A percentile compares a stretch with the other conserved stretches of the same genome.
Conservation (phyloP, 768 basidiomycete genomes). For the Termitomyces sp. region DNA sequence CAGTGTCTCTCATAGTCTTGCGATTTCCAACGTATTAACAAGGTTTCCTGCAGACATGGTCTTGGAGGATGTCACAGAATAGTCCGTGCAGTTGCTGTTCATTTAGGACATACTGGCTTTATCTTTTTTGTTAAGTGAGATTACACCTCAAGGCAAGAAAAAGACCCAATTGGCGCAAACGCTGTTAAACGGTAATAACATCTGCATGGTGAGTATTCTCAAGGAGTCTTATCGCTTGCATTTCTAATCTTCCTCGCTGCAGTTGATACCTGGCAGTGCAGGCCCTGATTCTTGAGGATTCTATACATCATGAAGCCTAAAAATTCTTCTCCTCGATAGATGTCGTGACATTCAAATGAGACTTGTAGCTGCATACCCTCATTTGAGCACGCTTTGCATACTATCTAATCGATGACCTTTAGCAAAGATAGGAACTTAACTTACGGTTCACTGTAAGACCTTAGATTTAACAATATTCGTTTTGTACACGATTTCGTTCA, state of each 20-base stretch:
- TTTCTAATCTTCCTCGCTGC: slow-evolving; percentile 1
- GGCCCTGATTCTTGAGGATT: slow-evolving; percentile 43
- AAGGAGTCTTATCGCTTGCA: not conserved
- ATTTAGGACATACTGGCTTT: not conserved
- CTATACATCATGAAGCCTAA: not conserved
- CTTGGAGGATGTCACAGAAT: slow-evolving; percentile 94
- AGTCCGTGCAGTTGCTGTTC: slow-evolving; percentile 45
- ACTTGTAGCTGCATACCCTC: not conserved
- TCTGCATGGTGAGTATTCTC: slow-evolving; percentile 75
- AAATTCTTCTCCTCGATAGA: not conserved
- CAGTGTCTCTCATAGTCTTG: slow-evolving; percentile 36
- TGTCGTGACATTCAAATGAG: not conserved
- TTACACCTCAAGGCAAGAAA: slow-evolving; percentile 75
- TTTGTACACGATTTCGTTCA: not conserved
- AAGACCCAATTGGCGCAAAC: slow-evolving; percentile 84
- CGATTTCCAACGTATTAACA: not conserved
- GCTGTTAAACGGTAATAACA: slow-evolving; percentile 90
- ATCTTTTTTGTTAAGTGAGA: slow-evolving; percentile 52
- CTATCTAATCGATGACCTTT: not conserved
- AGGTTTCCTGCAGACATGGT: slow-evolving; percentile 66
- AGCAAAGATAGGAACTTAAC: not conserved
- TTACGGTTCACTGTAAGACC: not conserved
- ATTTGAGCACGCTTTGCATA: not conserved
- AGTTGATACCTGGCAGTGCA: slow-evolving; percentile 70
- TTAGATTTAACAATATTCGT: not conserved